phyloP scores from a whole-genome alignment of 2,329 filamentous ascomycete species.

The Ophiostoma sp. region DNA sequence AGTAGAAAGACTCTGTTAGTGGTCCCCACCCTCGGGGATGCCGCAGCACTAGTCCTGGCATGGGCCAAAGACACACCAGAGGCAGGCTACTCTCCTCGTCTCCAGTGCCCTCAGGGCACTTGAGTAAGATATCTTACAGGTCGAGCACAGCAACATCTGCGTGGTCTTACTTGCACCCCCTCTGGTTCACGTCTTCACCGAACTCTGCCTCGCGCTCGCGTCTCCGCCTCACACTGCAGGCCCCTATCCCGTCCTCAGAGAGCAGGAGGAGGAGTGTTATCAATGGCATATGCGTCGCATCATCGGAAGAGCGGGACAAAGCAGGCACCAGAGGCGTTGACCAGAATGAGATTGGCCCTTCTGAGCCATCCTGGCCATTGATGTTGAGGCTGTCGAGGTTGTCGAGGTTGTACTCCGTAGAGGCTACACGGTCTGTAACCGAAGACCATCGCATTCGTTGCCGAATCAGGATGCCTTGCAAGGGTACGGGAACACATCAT shows the following conservation, averaged over 20 bases:
- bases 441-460: background rate
- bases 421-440: background rate
- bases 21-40: conserved; percentile 4
- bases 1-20: conserved; percentile 8
- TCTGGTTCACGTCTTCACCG: conserved; percentile 19
- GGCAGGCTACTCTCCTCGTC: background rate
- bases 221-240: conserved; percentile 19
- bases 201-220: conserved; percentile 22
- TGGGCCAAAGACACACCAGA: background rate
- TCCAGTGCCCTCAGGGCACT: background rate
- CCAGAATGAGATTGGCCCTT: too few relatives aligned
- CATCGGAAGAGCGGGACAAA: background rate
- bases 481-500: background rate
- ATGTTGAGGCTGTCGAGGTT: too few relatives aligned
- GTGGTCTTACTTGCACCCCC: conserved; percentile 18
- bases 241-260: conserved; percentile 18
- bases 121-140: background rate
- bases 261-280: background rate
- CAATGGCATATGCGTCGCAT: background rate
- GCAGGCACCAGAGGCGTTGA: too few relatives aligned
- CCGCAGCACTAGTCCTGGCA: background rate
- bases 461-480: background rate
- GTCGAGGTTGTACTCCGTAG: background rate
- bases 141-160: too few relatives aligned
- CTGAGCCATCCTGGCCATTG: too few relatives aligned